Evolutionary conservation across 176 grass and related monocot species (phyloP), one percentile per base, ranked within the genome.

Genomic region (Aegilops sharonensis): DNA sequence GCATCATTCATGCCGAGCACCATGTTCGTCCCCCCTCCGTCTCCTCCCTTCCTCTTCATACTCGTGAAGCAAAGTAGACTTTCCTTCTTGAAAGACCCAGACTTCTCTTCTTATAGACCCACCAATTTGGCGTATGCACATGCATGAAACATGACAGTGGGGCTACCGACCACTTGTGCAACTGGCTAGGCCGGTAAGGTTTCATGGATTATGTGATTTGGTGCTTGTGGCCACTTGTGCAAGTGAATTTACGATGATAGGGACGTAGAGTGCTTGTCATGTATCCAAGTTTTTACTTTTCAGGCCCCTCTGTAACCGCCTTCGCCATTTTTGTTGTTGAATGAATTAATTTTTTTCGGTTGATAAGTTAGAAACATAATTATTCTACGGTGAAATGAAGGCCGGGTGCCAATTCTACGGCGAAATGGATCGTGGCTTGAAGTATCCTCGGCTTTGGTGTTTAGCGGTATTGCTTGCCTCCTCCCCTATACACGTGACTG

Each of bases 41-140:
- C 17, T 18, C 56, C 82, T 67, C 60, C 61, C 30, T 3, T 56
- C 23, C 52, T 83, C 61, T 77, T 65, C 60, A 64, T 75, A 1
- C 42, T 37, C 81, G 54, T 59, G 54, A 59, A 59, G 54, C 54
- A 7, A 20, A 59, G 17, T 18, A 59, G 54, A 59, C 7, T 59
- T 8, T 21, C 54, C 54, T 21, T 59, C 20, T 21, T 23, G 11
- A 35, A 52, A 42, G 61, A 66, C 9, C 42, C 4, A 36, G 80
- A 12, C 43, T 54, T 69, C 68, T 64, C n/a, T 68, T 64, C 68
- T 81, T 69, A 81, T 81, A 69, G 64, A 37, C 29, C 47, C 78
- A 30, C 11, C 40, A 34, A 25, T 78, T 61, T 78, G 77, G 77
- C 77, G 21, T 62, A 39, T 78, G 76, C 76, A 62, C 36, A 56